These are phyloP conservation scores for Tulasnella sp. DNA, from an alignment of 768 basidiomycete genomes.

Conservation along the genomic window DNA sequence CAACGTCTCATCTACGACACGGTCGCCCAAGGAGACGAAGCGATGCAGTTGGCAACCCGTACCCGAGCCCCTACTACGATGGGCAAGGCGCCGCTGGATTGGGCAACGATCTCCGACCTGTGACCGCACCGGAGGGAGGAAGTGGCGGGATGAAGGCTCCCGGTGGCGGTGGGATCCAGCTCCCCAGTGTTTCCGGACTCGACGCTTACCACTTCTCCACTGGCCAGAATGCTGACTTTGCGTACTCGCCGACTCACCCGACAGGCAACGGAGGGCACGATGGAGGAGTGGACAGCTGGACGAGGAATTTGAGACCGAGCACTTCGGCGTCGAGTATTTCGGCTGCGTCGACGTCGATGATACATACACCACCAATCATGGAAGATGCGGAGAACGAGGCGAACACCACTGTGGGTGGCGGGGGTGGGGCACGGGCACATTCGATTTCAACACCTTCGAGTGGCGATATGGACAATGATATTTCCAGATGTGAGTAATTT, in stretches of 20 bases:
- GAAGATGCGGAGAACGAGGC: slow-evolving; percentile 9
- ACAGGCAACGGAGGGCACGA: neutral
- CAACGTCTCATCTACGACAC: slow-evolving; percentile 29
- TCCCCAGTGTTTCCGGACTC: slow-evolving; percentile 38
- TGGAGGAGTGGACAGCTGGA: neutral
- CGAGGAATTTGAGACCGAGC: slow-evolving; percentile 5
- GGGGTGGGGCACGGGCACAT: neutral
- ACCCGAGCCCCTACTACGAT: slow-evolving; percentile 64
- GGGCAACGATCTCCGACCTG: slow-evolving; percentile 15
- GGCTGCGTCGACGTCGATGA: slow-evolving; percentile 7
- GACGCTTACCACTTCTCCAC: slow-evolving; percentile 49
- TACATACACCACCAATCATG: slow-evolving; percentile 15
- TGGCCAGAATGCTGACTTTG: slow-evolving; percentile 64
- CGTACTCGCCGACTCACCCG: slow-evolving; percentile 51
- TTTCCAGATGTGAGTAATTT: slow-evolving; percentile 12
- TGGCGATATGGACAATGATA: slow-evolving; percentile 9
- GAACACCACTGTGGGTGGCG: neutral
- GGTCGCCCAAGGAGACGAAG: slow-evolving; percentile 66
- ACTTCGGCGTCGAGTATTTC: slow-evolving; percentile 6
- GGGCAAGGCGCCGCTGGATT: slow-evolving; percentile 7
- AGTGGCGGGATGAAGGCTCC: slow-evolving; percentile 34
- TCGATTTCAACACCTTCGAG: neutral
- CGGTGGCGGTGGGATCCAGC: slow-evolving; percentile 54
- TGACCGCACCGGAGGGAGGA: slow-evolving; percentile 18
- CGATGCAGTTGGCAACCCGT: slow-evolving; percentile 69